These are phyloP conservation scores for Annulohypoxylon truncatum DNA, from an alignment of 2,329 filamentous ascomycete genomes.

Conservation along the genomic window DNA sequence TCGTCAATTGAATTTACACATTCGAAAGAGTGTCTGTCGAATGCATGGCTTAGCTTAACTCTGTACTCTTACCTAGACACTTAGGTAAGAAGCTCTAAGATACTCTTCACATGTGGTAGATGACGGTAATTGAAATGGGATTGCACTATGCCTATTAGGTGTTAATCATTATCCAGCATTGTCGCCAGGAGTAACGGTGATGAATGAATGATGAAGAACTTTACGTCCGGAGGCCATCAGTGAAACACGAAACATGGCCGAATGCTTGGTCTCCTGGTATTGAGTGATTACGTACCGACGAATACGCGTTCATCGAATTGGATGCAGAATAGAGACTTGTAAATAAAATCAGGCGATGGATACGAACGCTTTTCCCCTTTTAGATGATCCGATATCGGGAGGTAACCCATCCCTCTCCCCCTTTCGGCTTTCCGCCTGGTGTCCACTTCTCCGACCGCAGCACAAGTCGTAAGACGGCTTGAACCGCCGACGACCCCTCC, in stretches of 20 bases:
- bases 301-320: not conserved
- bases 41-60: not conserved
- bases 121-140: not conserved
- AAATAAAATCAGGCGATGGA: not conserved
- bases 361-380: not conserved
- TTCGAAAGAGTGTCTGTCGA: not conserved
- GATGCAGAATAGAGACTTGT: not conserved
- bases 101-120: not conserved
- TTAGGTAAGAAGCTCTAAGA: not conserved
- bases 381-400: not conserved
- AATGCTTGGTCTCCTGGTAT: not conserved
- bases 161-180: not conserved
- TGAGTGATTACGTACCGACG: not conserved
- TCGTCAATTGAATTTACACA: not conserved
- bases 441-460: not conserved
- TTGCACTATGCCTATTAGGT: not conserved
- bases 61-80: not conserved
- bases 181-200: not conserved
- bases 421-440: not conserved
- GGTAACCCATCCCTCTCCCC: not conserved
- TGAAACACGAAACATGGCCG: not conserved
- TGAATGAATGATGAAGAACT: too few species aligned
- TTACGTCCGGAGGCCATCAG: too few species aligned
- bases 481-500: constrained; percentile 1
- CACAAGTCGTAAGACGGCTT: not conserved